Evolutionary conservation across 2,329 filamentous ascomycete species (phyloP), one percentile per base, ranked within the genome.

Genomic region (Phyllachora maydis): DNA sequence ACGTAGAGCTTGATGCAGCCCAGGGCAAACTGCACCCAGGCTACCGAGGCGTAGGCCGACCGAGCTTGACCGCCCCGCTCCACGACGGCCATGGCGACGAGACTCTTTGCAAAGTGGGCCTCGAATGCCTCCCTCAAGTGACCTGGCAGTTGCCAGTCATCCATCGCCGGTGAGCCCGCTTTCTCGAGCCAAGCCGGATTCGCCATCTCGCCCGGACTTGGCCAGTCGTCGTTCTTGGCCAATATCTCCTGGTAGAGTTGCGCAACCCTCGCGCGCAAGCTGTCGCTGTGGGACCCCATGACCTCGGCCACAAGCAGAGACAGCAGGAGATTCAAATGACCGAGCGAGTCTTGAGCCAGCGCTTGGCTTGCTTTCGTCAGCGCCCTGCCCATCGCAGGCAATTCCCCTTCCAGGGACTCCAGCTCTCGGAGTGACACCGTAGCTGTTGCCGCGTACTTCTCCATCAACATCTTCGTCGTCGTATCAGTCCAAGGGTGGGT

Each of bases 1-100:
- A 95, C 69, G 39, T 85, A 93, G 3, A 93, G 56, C 30, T 65
- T 64, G 22, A 95, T 55, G 18, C 73, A 65, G 10, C 72, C 71
- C 11, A 83, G 47, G 2, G 78, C 73, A 29, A 92, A 69, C 23
- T 74, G 59, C 14, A 82, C 58, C 67, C 83, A 88, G 4, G 76
- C 72, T 12, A 73, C 47, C 11, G 65, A 59, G 11, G 56, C 48
- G 23, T 47, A 43, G 2, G 37, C 33, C 10, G 33, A 30, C 11
- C 35, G 33, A 4, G 37, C 33, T 23, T 41, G 34, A n/a, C 28
- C 28, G 2, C 36, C 32, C 23, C 36, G 37, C 16, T 35, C 38
- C 7, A 47, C 43, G 5, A 46, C 43, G 12, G 49, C 41, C 13
- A 64, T 37, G 3, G 55, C 54, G 8, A 54, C 36, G 14, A 64